Base-by-base conservation (phyloP, 257 asterid genomes). In the Fraxinus pennsylvanica region DNA sequence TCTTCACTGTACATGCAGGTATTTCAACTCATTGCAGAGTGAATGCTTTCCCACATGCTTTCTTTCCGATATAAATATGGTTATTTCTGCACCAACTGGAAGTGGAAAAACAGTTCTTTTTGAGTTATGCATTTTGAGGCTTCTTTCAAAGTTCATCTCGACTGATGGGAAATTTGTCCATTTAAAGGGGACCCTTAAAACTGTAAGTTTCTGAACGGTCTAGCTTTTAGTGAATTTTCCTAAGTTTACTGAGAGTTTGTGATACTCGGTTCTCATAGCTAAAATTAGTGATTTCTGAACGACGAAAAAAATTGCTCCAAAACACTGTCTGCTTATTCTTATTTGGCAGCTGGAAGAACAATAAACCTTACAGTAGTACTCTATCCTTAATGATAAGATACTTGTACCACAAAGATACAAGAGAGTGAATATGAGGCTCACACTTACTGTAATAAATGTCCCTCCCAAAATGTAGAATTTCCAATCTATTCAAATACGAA, bases 1-100 rank as follows among this genome's bases (percentile, higher is more conserved):
- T 43, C 19, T 57, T 19, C 32, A 21, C 63, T 80, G 77, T 59
- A 15, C 33, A 21, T 79, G 85, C 94, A 96, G 98, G 86, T 93
- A 91, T 79, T 93, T 96, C 86, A 96, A 93, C 88, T 89, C 99
- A 17, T 80, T 93, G 91, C 98, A 96, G 94, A 96, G 98, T 74
- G 99, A 93, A 83, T 95, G 98, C 85, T 95, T 91, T 83, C 79
- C 93, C 67, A 84, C 94, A 75, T 95, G 99, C 86, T 95, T 82
- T 87, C 88, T 79, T 77, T 90, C 97, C 33, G 98, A 91, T 77
- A 81, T 85, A 84, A 95, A 95, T 90, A 93, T 95, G 99, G 97
- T 93, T 78, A 91, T 95, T 81, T 93, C 98, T 63, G 98, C 98
- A 14, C 98, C 99, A 72, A 93, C 99, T 75, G 99, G 99, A 86